Base-by-base conservation (phyloP, 768 basidiomycete genomes). In the Lactifluus hygrophoroides region DNA sequence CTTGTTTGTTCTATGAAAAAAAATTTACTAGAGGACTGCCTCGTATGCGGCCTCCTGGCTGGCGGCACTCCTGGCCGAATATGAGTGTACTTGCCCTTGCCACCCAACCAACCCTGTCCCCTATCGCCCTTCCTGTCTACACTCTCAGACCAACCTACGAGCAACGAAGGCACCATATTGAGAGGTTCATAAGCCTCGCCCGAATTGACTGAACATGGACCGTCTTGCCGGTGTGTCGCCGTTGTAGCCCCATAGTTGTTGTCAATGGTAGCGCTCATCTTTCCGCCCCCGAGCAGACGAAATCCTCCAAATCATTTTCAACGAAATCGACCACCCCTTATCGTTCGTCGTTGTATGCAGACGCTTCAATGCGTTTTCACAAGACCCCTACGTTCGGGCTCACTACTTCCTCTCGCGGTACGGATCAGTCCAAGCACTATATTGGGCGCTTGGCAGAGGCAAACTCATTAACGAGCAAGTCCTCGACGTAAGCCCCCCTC, bases 351-450 rank as follows among this genome's bases (percentile, higher is more conserved):
- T 77, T 54, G 71, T 77, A 47, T 85, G 78, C 32, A 81, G 75
- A 64, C 84, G 84, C 58, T 77, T 83, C 66, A 68, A 82, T 65
- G 67, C 72, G 11, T 81, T 90, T 71, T 82, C 85, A 11, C 78
- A 78, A 69, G 86, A 86, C 71, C 80, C 86, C 57, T 89, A 88
- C 68, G 81, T 87, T 63, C 79, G 86, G 63, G 86, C 88, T 9
- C 80, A 80, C 67, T 90, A 90, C 71, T 90, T 90, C 70, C 79
- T 90, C 64, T 72, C 76, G 63, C 85, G 87, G 64, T 82, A 87
- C 71, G 88, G 88, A 25, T 75, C 73, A 49, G 77, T 80, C 51
- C 80, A 88, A 66, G 87, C 87, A 51, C 71, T 89, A 66, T 90
- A 81, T 68, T 80, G 81, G 74, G 88, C 88, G n/a, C 71, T 90